Evolutionary conservation across 495 filamentous ascomycete genomes (phyloP).

Genomic region (Rhypophila decipiens): DNA sequence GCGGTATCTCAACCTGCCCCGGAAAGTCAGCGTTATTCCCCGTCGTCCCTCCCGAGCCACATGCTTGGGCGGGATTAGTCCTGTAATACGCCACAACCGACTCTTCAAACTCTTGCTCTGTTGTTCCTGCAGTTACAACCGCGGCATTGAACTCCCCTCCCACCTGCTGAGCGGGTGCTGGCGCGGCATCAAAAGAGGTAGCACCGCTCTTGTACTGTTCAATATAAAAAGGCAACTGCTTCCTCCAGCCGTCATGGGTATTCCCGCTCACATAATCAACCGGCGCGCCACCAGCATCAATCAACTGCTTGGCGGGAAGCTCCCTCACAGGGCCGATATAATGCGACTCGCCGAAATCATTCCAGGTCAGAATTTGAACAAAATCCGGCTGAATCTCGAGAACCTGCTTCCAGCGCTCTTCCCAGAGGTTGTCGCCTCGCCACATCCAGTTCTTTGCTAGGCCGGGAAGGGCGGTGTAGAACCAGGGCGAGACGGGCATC

Average conservation of each 20-base stretch:
- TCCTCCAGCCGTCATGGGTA: slow-evolving; percentile 19
- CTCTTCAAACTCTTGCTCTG: too few relatives aligned
- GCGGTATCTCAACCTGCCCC: slow-evolving; percentile 8
- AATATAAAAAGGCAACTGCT: slow-evolving; percentile 20
- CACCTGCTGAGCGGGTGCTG: not conserved
- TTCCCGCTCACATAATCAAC: slow-evolving; percentile 11
- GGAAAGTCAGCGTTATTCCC: slow-evolving; percentile 10
- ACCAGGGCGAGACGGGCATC: slow-evolving; percentile 59
- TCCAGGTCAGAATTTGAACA: slow-evolving; percentile 63
- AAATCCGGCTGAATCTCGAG: slow-evolving; percentile 46
- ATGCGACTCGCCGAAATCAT: slow-evolving; percentile 62
- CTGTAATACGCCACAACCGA: slow-evolving; percentile 9
- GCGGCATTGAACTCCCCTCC: not conserved
- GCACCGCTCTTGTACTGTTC: slow-evolving; percentile 15
- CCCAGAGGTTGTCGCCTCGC: slow-evolving; percentile 52
- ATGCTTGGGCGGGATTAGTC: slow-evolving; percentile 13
- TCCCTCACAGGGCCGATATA: slow-evolving; percentile 40
- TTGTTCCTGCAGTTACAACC: not conserved
- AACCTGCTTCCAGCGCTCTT: slow-evolving; percentile 51
- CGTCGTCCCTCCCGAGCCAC: slow-evolving; percentile 12
- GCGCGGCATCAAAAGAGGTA: not conserved
- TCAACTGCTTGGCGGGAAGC: slow-evolving; percentile 8
- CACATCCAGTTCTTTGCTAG: slow-evolving; percentile 59
- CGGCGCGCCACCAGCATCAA: slow-evolving; percentile 12
- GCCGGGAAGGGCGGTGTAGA: slow-evolving; percentile 51